These are phyloP conservation scores for Tetracentron sinense DNA, from an alignment of 164 flowering plant genomes.

Conservation along the genomic window DNA sequence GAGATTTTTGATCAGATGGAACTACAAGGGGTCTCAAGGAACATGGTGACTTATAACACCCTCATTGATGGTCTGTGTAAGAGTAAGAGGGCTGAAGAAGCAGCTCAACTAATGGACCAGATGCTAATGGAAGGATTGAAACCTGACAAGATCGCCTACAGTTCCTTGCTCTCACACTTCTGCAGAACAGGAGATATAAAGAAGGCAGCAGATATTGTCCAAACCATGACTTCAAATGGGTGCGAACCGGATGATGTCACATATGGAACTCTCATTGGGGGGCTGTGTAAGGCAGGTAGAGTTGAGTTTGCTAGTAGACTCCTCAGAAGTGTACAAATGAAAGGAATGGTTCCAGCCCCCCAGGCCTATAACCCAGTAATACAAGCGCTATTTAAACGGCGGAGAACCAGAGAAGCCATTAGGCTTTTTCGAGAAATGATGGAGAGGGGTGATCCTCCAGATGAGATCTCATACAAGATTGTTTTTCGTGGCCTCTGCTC, in stretches of 20 bases:
- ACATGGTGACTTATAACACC: conserved; percentile 69
- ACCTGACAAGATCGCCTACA: conserved; percentile 81
- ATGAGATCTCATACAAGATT: conserved; percentile 64
- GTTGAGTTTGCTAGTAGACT: conserved; percentile 57
- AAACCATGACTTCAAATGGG: conserved; percentile 68
- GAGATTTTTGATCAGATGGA: conserved; percentile 93
- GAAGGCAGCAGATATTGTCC: conserved; percentile 78
- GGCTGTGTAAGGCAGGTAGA: conserved; percentile 72
- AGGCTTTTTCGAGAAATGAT: conserved; percentile 82
- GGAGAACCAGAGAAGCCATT: conserved; percentile 58
- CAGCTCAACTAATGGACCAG: conserved; percentile 75
- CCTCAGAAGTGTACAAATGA: conserved; percentile 59
- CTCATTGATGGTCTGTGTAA: conserved; percentile 84
- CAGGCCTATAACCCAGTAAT: conserved; percentile 77
- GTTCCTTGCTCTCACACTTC: conserved; percentile 61
- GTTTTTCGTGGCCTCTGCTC: conserved; percentile 82
- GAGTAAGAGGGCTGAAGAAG: conserved; percentile 59
- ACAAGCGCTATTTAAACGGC: conserved; percentile 55
- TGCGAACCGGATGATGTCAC: conserved; percentile 79
- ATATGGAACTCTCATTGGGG: conserved; percentile 72
- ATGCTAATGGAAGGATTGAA: conserved; percentile 79
- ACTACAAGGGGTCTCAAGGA: conserved; percentile 72
- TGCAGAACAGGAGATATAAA: conserved; percentile 70
- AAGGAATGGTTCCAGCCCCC: conserved; percentile 64
- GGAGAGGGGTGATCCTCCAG: conserved; percentile 65